Evolutionary conservation across 352 stramenopile species (phyloP), one percentile per base, ranked within the genome.

Genomic region (Globisporangium carolinianum): DNA sequence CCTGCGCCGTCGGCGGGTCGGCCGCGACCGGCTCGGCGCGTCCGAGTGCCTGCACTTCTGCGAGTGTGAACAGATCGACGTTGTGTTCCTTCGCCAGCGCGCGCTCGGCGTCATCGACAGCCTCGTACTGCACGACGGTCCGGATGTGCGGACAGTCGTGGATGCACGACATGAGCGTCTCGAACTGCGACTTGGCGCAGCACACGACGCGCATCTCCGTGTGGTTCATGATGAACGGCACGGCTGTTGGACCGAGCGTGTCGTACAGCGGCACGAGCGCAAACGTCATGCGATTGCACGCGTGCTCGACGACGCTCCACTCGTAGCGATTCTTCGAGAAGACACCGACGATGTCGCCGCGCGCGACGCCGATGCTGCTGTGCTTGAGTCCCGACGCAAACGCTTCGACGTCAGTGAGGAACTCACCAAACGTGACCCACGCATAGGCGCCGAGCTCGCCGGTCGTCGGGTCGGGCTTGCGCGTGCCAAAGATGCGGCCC

Each of bases 141-240:
- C 78, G 70, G 35, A 91, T 65, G 51, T 57, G 74, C 1, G 68
- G 73, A 35, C 75, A 86, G 56, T 85, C 51, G 38, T 73, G 60
- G 6, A 83, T 66, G 46, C 68, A 67, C 2, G 60, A 41, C 65
- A 90, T 70, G 32, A 91, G 67, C 39, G 65, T 74, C 53, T 75
- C 66, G 55, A 83, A 72, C 60, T 89, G 78, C 17, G 63, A 55
- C 51, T 83, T 77, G 36, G 63, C 80, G 53, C 77, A 90, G 60
- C 91, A 83, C 37, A 90, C 58, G 18, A 86, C 72, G 14, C 68
- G 73, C 76, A 91, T 84, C 55, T 86, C 70, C 0, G 83, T 87
- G 49, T 91, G 79, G 67, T 88, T 88, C 56, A 89, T 66, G 57
- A 94, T 89, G 61, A 78, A 89, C 47, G 79, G 76, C 51, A 94